Percentiles rank a stretch among this genome's conserved stretches.
These are phyloP conservation scores for Mallotus repandus DNA, from an alignment of 441 rosid genomes.

Conservation along the genomic window DNA sequence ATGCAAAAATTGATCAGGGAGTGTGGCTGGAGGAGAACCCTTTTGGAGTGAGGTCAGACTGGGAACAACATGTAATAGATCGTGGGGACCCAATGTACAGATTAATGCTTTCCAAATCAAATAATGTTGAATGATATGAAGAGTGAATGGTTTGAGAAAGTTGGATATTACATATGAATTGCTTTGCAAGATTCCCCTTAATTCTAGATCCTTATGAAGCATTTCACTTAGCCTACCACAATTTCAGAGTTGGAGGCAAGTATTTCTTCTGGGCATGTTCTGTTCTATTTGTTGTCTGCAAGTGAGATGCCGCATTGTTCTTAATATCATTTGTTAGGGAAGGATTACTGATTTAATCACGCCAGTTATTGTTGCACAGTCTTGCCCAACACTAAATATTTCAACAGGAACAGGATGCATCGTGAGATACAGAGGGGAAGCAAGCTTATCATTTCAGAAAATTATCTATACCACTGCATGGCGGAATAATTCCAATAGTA, in stretches of 20 bases:
- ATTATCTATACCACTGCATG: not conserved
- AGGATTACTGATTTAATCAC: not conserved
- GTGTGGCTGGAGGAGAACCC: constrained; percentile 70
- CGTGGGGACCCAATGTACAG: constrained; percentile 65
- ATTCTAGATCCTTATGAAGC: not conserved
- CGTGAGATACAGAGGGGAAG: not conserved
- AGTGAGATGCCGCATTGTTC: constrained; percentile 2
- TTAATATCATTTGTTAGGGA: not conserved
- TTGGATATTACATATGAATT: not conserved
- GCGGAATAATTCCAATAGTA: not conserved
- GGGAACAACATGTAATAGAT: constrained; percentile 68
- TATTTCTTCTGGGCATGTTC: not conserved
- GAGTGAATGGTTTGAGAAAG: constrained; percentile 1
- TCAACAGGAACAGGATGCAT: too few species aligned
- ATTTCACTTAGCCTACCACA: not conserved
- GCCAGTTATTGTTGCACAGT: not conserved
- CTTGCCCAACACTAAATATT: not conserved
- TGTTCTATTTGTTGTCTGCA: not conserved
- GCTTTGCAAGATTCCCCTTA: not conserved
- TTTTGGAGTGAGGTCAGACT: constrained; percentile 65
- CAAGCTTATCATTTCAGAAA: not conserved
- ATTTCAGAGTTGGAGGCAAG: not conserved
- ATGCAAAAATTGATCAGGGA: constrained; percentile 16
- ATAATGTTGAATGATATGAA: constrained; percentile 4
- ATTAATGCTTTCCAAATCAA: constrained; percentile 49